A percentile compares a stretch with the other conserved stretches of the same genome.
These are phyloP conservation scores for Sistotremastrum niveocremeum DNA, from an alignment of 768 basidiomycete genomes.

Conservation along the genomic window DNA sequence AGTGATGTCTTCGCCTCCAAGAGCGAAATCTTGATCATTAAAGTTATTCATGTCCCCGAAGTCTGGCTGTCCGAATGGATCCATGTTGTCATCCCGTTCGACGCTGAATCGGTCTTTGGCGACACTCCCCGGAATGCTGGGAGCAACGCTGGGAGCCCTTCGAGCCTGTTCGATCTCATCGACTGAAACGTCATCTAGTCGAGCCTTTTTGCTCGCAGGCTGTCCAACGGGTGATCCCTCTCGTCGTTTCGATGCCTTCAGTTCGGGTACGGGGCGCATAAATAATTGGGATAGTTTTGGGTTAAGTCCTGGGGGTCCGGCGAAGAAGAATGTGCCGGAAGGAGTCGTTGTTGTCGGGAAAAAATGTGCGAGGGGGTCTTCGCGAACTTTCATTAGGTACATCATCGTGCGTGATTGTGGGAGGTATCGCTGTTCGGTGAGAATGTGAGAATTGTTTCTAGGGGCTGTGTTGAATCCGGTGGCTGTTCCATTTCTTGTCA, in stretches of 20 bases:
- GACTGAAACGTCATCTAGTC: slow-evolving; percentile 32
- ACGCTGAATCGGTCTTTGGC: slow-evolving; percentile 43
- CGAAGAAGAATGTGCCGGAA: slow-evolving; percentile 65
- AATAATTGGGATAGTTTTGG: slow-evolving; percentile 78
- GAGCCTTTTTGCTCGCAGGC: slow-evolving; percentile 43
- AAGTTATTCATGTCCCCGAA: slow-evolving; percentile 57
- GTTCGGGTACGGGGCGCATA: slow-evolving; percentile 50
- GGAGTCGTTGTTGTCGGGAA: slow-evolving; percentile 66
- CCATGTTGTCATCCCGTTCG: slow-evolving; percentile 38
- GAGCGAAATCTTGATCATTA: slow-evolving; percentile 29
- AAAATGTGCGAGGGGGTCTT: slow-evolving; percentile 76
- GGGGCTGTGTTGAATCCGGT: slow-evolving; percentile 37
- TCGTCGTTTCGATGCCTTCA: slow-evolving; percentile 42
- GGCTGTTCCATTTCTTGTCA: slow-evolving; percentile 39
- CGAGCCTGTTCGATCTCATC: slow-evolving; percentile 53
- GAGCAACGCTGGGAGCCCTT: slow-evolving; percentile 50
- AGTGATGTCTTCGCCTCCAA: slow-evolving; percentile 19
- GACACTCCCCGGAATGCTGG: slow-evolving; percentile 23
- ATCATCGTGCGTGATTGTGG: slow-evolving; percentile 76
- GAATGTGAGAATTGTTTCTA: slow-evolving; percentile 51
- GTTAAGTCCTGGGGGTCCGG: slow-evolving; percentile 72
- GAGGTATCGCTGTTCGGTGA: slow-evolving; percentile 72
- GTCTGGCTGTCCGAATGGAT: slow-evolving; percentile 32
- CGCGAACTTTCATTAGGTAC: slow-evolving; percentile 74
- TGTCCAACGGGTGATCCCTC: slow-evolving; percentile 40